These are phyloP conservation scores for Globisporangium echinulatum DNA, from an alignment of 352 stramenopile species.

Conservation along the genomic window DNA sequence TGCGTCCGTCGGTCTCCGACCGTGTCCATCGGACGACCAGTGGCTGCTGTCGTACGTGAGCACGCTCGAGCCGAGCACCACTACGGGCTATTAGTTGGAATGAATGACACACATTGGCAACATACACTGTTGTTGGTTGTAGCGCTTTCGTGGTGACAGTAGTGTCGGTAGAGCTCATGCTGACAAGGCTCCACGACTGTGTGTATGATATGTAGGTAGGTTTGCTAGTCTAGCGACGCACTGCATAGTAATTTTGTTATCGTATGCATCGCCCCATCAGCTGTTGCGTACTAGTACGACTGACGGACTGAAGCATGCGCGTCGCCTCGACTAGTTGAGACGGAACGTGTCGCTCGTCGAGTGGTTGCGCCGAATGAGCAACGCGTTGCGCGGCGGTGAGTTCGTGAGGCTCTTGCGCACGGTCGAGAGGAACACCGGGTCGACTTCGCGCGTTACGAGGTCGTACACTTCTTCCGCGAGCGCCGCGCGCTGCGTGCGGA, in stretches of 20 bases:
- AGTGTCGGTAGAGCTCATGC: too few species aligned
- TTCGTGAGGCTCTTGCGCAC: slow-evolving; percentile 49
- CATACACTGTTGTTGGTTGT: too few species aligned
- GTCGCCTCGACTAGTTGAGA: neutral
- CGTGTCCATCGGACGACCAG: neutral
- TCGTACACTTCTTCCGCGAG: slow-evolving; percentile 54
- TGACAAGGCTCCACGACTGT: too few species aligned
- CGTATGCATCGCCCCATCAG: too few species aligned
- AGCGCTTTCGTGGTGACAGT: too few species aligned
- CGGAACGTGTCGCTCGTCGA: slow-evolving; percentile 40
- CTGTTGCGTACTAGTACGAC: too few species aligned
- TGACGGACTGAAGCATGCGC: too few species aligned
- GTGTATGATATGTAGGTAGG: too few species aligned
- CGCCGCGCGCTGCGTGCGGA: slow-evolving; percentile 45
- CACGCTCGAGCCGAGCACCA: neutral
- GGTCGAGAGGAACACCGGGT: slow-evolving; percentile 43
- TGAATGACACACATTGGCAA: too few species aligned
- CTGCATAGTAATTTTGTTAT: too few species aligned
- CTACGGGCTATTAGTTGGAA: neutral
- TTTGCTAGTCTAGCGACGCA: too few species aligned
- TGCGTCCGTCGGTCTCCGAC: neutral
- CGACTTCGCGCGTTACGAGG: slow-evolving; percentile 43
- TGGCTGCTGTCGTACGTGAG: slow-evolving; percentile 7
- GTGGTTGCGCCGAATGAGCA: slow-evolving; percentile 26
- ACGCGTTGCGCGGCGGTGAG: slow-evolving; percentile 21